A percentile compares a stretch with the other conserved stretches of the same genome.
These are phyloP conservation scores for Selaginella moellendorffii DNA, from an alignment of 75 land plant genomes.

Conservation along the genomic window DNA sequence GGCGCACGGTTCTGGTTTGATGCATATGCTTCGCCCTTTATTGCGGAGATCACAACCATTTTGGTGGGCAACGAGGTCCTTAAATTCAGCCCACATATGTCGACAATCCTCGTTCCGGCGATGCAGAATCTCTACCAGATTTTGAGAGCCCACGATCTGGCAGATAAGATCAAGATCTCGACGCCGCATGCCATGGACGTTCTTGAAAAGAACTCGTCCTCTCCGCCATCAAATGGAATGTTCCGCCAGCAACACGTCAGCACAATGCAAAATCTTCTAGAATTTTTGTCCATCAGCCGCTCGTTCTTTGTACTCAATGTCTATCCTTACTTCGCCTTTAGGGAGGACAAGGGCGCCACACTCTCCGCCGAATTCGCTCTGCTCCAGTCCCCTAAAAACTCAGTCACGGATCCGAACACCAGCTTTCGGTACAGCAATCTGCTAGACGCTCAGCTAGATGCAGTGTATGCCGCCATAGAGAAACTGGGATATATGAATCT, in stretches of 20 bases:
- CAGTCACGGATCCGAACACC: not conserved
- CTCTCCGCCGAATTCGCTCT: not conserved
- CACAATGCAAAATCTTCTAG: not conserved
- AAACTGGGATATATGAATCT: not conserved
- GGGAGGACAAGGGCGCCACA: not conserved
- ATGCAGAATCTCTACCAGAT: not conserved
- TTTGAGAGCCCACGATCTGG: not conserved
- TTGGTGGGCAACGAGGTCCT: conserved; percentile 6
- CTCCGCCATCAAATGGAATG: not conserved
- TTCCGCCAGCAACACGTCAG: not conserved
- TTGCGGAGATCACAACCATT: not conserved
- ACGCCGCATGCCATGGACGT: not conserved
- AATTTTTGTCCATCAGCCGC: not conserved
- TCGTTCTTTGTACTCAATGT: not conserved
- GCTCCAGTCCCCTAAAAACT: not conserved
- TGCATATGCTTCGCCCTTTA: not conserved
- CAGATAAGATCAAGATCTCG: not conserved
- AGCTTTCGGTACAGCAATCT: not conserved
- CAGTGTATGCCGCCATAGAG: not conserved
- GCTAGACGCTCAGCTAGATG: not conserved
- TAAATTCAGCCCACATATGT: not conserved
- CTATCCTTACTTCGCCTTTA: not conserved
- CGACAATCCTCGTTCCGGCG: not conserved
- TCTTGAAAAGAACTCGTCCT: not conserved
- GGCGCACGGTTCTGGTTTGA: not conserved